These are phyloP conservation scores for Pleurotus ostreatus DNA, from an alignment of 768 basidiomycete species.

Conservation along the genomic window DNA sequence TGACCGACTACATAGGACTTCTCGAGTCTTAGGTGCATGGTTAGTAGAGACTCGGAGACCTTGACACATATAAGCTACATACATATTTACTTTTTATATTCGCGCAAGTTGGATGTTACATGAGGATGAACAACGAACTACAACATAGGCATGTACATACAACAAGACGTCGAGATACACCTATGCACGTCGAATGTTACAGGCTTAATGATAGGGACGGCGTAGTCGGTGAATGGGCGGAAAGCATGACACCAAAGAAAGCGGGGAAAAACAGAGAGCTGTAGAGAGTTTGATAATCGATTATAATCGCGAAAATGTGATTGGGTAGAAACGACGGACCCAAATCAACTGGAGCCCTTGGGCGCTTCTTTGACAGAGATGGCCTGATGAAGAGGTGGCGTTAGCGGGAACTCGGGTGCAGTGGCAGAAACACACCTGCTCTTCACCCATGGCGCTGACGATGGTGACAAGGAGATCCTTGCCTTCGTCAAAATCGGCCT, in stretches of 20 bases:
- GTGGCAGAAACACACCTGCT: slow-evolving; percentile 49
- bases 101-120: slow-evolving; percentile 1
- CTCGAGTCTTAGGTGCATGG: too few relatives aligned
- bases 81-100: slow-evolving; percentile 8
- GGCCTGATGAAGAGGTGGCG: slow-evolving; percentile 37
- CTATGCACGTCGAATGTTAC: background rate
- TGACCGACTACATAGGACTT: too few relatives aligned
- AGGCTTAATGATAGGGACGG: background rate
- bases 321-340: background rate
- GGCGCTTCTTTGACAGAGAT: slow-evolving; percentile 90
- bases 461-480: slow-evolving; percentile 88
- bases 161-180: slow-evolving; percentile 5
- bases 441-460: slow-evolving; percentile 88
- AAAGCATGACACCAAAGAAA: background rate
- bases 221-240: background rate
- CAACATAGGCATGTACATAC: background rate
- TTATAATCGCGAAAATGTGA: background rate
- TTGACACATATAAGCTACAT: background rate
- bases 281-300: background rate
- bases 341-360: slow-evolving; percentile 34
- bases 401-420: background rate
- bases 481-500: slow-evolving; percentile 70
- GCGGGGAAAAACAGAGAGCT: background rate
- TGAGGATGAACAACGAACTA: background rate
- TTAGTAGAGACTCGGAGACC: too few relatives aligned